phyloP scores from a whole-genome alignment of 192 early-diverging fungal species.

The Backusella westeae region DNA sequence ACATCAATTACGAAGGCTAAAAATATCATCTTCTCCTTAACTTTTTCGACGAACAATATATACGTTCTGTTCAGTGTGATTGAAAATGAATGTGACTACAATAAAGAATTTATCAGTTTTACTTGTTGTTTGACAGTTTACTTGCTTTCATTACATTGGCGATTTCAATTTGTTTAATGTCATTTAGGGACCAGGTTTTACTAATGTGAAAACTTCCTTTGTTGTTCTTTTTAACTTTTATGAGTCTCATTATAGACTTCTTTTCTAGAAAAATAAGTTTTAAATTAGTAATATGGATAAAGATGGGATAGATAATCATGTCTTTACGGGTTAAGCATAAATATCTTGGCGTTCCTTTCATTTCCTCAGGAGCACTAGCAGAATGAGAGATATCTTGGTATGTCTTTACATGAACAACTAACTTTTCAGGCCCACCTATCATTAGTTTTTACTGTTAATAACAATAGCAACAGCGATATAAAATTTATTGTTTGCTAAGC shows the following conservation, averaged over 20 bases:
- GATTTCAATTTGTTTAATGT: slow-evolving; percentile 47
- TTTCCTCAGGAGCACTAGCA: slow-evolving; percentile 29
- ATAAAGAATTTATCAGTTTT: slow-evolving; percentile 1
- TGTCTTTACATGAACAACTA: slow-evolving; percentile 47
- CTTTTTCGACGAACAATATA: slow-evolving; percentile 46
- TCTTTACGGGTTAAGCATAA: slow-evolving; percentile 50
- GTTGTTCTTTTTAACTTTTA: slow-evolving; percentile 50
- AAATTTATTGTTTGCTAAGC: not conserved
- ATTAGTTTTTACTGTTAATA: not conserved
- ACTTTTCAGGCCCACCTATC: slow-evolving; percentile 20
- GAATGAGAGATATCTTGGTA: slow-evolving; percentile 44
- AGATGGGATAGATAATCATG: not conserved
- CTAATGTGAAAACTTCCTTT: slow-evolving; percentile 48
- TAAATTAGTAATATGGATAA: not conserved
- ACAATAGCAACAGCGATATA: not conserved
- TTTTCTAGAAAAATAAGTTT: slow-evolving; percentile 23
- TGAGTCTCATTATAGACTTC: slow-evolving; percentile 42
- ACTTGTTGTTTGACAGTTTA: not conserved
- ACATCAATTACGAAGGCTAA: slow-evolving; percentile 38
- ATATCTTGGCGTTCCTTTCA: slow-evolving; percentile 52
- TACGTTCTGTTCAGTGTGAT: slow-evolving; percentile 52
- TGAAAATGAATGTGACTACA: slow-evolving; percentile 46
- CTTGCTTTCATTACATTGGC: slow-evolving; percentile 44
- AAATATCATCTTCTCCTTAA: slow-evolving; percentile 49
- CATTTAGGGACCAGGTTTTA: slow-evolving; percentile 54